Evolutionary conservation across 1,139 yeast genomes (phyloP).

Genomic region (Suhomyces chickasaworum): DNA sequence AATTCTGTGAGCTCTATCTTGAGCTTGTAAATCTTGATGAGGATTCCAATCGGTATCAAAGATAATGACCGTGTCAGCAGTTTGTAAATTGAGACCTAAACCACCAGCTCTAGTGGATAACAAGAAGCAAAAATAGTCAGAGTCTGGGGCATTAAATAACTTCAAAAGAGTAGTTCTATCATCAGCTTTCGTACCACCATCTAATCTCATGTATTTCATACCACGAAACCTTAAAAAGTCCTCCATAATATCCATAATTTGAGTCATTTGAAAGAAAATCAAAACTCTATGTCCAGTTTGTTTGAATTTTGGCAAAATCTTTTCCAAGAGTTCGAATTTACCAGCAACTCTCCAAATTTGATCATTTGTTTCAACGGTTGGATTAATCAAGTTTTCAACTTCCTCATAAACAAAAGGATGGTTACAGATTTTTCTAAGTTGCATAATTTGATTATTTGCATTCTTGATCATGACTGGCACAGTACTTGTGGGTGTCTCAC

Average conservation of each 20-base stretch:
- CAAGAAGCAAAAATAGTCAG: conserved; percentile 76
- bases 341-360: conserved; percentile 77
- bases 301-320: conserved; percentile 73
- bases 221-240: conserved; percentile 68
- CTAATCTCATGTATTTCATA: conserved; percentile 73
- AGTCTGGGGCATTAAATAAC: conserved; percentile 67
- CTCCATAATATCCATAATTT: conserved; percentile 87
- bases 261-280: conserved; percentile 86
- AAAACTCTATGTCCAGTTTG: conserved; percentile 77
- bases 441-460: conserved; percentile 91
- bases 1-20: conserved; percentile 88
- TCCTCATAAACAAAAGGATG: conserved; percentile 98
- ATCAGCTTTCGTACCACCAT: conserved; percentile 82
- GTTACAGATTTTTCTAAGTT: conserved; percentile 91
- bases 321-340: conserved; percentile 74
- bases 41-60: conserved; percentile 94
- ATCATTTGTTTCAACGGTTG: conserved; percentile 67
- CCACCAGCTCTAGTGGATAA: conserved; percentile 91
- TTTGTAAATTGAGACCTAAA: conserved; percentile 78
- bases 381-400: conserved; percentile 85
- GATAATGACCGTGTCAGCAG: conserved; percentile 86
- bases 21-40: conserved; percentile 89
- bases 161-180: conserved; percentile 74
- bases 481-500: conserved; percentile 44
- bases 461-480: conserved; percentile 68